Base-by-base conservation (phyloP, 495 filamentous ascomycete genomes). In the Lasiosphaeriaceae sp. region DNA sequence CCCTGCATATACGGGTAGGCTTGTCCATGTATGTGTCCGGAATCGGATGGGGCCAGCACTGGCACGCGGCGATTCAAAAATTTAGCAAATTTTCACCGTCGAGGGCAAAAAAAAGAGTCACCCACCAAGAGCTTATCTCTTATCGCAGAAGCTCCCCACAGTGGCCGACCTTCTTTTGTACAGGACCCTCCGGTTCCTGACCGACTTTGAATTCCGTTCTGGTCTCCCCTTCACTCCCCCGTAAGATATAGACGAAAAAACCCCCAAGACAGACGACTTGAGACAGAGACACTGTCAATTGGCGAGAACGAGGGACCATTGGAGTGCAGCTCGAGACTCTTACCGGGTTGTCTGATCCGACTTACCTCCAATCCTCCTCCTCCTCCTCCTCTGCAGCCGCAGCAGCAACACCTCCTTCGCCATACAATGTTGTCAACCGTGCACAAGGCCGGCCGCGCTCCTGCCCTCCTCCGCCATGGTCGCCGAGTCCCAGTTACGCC, bases 381-480 rank as follows among this genome's bases (percentile, higher is more conserved):
- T 49, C 39, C 4, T 24, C 50, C 35, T 26, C 39, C 26, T n/a
- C n/a, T n/a, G n/a, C n/a, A n/a, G n/a, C n/a, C n/a, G n/a, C n/a
- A n/a, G 26, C 26, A 16, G 12, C 14, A 34, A 48, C 51, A 22
- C 47, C 58, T 59, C 17, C 50, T 29, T 45, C 31, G 24, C 52
- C 37, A n/a, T n/a, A 67, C 46, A 17, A 72, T 74, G 72, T 58
- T 71, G 63, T 70, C 71, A 65, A 66, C 69, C 58, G 62, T 74
- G 62, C 65, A 58, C 56, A 71, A 78, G 64, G 77, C 75, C 51
- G 75, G 76, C 56, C 73, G 77, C 59, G 74, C 75, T 54, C 76
- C 76, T 61, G 71, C 72, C 43, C 57, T 80, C 50, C 72, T 80
- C 63, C 73, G 76, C 57, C 73, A 77, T 67, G 71, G 72, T 60